Evolutionary conservation across 2,329 filamentous ascomycete genomes (phyloP).

Genomic region (Fusarium anguioides): DNA sequence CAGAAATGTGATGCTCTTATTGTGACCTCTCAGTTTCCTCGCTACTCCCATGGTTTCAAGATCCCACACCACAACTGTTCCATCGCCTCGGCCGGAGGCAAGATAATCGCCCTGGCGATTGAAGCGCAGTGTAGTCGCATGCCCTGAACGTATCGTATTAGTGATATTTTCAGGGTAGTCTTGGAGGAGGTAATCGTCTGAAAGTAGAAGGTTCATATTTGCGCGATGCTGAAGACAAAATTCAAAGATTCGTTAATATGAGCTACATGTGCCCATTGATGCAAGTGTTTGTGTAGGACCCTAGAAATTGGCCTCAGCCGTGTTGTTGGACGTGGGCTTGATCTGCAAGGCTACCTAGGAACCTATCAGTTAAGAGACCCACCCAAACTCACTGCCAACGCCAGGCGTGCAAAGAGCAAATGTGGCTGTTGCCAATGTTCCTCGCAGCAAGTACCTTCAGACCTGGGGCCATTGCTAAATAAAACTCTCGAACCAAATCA

Average conservation of each 20-base stretch:
- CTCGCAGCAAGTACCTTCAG: neutral
- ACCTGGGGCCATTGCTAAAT: neutral
- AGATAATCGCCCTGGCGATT: conserved; percentile 95
- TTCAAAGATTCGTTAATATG: conserved; percentile 7
- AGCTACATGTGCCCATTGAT: conserved; percentile 35
- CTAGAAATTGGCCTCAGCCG: conserved; percentile 44
- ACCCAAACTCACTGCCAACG: neutral
- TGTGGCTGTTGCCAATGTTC: conserved; percentile 26
- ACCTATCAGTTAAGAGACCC: neutral
- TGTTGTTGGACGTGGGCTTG: conserved; percentile 30
- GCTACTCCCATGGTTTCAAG: conserved; percentile 97
- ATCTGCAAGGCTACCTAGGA: conserved; percentile 54
- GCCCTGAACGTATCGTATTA: conserved; percentile 81
- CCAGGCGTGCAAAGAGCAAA: conserved; percentile 30
- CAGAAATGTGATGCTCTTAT: conserved; percentile 90
- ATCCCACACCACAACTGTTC: conserved; percentile 95
- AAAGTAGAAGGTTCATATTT: conserved; percentile 69
- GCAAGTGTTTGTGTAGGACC: conserved; percentile 27
- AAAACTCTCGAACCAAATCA: too few species aligned
- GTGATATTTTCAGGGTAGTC: conserved; percentile 93
- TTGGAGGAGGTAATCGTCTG: conserved; percentile 72
- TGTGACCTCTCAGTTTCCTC: conserved; percentile 92
- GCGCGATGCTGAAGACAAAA: neutral
- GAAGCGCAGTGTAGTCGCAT: conserved; percentile 80
- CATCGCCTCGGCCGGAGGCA: conserved; percentile 92